Evolutionary conservation across 2,329 filamentous ascomycete species (phyloP).

Genomic region (Epichloe sylvatica): DNA sequence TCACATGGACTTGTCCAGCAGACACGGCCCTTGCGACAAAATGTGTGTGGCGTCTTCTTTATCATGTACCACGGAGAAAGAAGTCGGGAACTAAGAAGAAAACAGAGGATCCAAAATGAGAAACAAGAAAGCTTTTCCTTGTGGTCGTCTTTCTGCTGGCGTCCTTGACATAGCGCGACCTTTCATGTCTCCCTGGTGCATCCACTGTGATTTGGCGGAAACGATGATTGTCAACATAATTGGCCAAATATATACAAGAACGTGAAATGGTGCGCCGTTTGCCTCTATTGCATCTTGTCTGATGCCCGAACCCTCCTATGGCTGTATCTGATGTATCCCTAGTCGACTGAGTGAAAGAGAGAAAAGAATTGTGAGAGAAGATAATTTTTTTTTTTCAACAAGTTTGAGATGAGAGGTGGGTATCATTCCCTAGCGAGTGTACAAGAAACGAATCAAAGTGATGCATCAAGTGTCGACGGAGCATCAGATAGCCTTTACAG

Average conservation of each 20-base stretch:
- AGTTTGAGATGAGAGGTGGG: conserved; percentile 3
- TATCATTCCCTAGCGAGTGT: conserved; percentile 23
- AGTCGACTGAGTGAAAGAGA: not conserved
- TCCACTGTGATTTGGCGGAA: not conserved
- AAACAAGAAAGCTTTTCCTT: not conserved
- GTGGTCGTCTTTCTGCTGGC: not conserved
- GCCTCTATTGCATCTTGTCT: not conserved
- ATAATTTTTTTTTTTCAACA: not conserved
- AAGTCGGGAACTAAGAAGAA: not conserved
- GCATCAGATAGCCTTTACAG: conserved; percentile 8
- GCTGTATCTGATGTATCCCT: not conserved
- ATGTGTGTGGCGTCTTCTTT: not conserved
- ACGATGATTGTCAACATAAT: conserved; percentile 1
- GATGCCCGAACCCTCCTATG: not conserved
- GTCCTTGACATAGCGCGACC: not conserved
- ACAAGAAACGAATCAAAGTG: conserved; percentile 21
- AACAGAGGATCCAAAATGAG: not conserved
- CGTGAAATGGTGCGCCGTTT: conserved; percentile 5
- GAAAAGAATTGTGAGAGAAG: not conserved
- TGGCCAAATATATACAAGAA: conserved; percentile 18
- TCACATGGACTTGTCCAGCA: not conserved
- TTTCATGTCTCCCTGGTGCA: not conserved
- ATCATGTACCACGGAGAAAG: not conserved
- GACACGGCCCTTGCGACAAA: not conserved
- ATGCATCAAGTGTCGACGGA: not conserved